Evolutionary conservation across 2,329 filamentous ascomycete genomes (phyloP), one percentile per base, ranked within the genome.

Genomic region (Aschersonia sp.): DNA sequence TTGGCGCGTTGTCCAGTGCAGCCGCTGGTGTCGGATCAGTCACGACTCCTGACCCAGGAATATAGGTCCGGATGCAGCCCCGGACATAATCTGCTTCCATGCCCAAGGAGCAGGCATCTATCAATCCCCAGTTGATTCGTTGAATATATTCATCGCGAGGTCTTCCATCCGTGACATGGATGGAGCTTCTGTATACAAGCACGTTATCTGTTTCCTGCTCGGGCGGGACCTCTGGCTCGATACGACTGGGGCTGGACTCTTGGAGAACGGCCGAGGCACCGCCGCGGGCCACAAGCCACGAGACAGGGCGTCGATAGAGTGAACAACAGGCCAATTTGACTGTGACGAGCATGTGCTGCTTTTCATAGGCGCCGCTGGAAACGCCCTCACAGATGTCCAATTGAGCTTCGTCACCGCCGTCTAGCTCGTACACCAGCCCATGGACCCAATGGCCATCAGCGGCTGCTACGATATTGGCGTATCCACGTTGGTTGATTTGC

Each of bases 401-500:
- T 20, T 56, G 57, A 44, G 55, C 57, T 52, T 70, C 68, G 48
- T 70, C 67, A 4, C 50, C 47, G 2, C 54, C 47, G 49, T 61
- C 59, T 46, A 70, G 63, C 48, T 64, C 60, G 50, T 65, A 70
- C n/a, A 67, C 59, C 20, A 70, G 62, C 4, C 67, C 67, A 43
- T 68, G 61, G 9, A 70, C 67, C 55, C 59, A 61, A 32, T 58
- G 59, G 5, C 62, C 63, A 30, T 58, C 49, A 9, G 56, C 53
- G 42, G 55, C 20, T 20, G 20, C 54, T 12, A 68, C 49, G 31
- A 72, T 60, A 52, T 72, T 72, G 49, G 69, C 70, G 46, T 64
- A 71, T 31, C 69, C 68, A 30, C 68, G 64, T 56, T 70, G 59
- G 55, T 72, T 72, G 61, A 72, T 71, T 54, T 69, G 67, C 64